These are phyloP conservation scores for Cladosporium sp. DNA, from an alignment of 2,329 filamentous ascomycete species.

Conservation along the genomic window DNA sequence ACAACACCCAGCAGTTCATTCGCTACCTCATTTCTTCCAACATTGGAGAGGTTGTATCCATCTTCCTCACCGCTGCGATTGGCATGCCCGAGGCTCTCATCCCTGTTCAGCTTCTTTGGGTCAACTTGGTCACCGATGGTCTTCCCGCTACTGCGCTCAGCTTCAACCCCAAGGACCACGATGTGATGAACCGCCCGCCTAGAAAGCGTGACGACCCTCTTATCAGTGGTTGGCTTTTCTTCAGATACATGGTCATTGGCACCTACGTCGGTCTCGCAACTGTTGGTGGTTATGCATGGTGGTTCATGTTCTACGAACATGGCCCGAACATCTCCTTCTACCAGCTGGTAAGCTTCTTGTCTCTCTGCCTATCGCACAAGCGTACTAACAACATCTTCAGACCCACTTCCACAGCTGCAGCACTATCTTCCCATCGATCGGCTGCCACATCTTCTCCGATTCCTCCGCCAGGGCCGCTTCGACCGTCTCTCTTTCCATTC, in stretches of 20 bases:
- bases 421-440: constrained; percentile 80
- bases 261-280: constrained; percentile 93
- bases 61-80: constrained; percentile 92
- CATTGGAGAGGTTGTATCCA: constrained; percentile 98
- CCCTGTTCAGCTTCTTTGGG: constrained; percentile 96
- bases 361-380: not conserved
- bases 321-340: constrained; percentile 90
- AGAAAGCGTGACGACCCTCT: constrained; percentile 90
- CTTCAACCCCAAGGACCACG: constrained; percentile 98
- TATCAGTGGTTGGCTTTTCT: constrained; percentile 93
- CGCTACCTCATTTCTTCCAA: constrained; percentile 98
- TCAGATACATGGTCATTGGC: constrained; percentile 95
- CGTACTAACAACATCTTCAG: constrained; percentile 35
- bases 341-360: constrained; percentile 62
- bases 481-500: constrained; percentile 83
- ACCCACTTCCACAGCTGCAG: constrained; percentile 93
- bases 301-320: constrained; percentile 93
- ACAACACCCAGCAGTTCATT: constrained; percentile 99
- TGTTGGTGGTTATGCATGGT: constrained; percentile 98
- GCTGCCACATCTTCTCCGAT: constrained; percentile 87
- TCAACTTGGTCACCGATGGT: constrained; percentile 96
- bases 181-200: constrained; percentile 92
- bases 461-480: constrained; percentile 85
- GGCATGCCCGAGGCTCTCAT: constrained; percentile 98
- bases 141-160: constrained; percentile 93